Conservation (phyloP, 2,329 filamentous ascomycete genomes). For the Alternaria arbusti region DNA sequence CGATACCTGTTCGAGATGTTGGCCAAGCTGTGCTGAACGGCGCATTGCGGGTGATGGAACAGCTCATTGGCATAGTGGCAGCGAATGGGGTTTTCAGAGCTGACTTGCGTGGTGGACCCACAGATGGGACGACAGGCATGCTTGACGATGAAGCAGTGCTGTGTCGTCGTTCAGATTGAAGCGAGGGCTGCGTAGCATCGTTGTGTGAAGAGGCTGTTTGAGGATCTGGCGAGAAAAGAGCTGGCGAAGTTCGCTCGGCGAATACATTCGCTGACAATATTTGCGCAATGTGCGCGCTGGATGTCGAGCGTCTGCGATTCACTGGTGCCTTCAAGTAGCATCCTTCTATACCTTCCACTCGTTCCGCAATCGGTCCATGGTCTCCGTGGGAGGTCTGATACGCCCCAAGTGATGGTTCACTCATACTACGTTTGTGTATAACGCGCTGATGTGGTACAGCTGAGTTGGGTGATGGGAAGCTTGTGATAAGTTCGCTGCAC, state of each 20-base stretch:
- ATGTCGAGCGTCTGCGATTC: background rate
- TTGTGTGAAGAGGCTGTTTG: background rate
- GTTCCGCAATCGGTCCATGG: slow-evolving; percentile 2
- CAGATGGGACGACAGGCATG: slow-evolving; percentile 39
- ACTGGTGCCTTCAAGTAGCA: background rate
- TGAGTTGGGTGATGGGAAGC: slow-evolving; percentile 32
- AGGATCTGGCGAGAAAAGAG: slow-evolving; percentile 17
- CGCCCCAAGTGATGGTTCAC: slow-evolving; percentile 31
- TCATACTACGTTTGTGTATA: slow-evolving; percentile 31
- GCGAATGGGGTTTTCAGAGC: slow-evolving; percentile 30
- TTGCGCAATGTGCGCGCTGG: background rate
- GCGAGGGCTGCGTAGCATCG: slow-evolving; percentile 5
- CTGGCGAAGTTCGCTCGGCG: slow-evolving; percentile 2
- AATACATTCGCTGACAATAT: background rate
- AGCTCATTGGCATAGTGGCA: slow-evolving; percentile 21
- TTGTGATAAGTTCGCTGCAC: slow-evolving; percentile 32
- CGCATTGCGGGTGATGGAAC: slow-evolving; percentile 32
- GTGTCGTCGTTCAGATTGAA: slow-evolving; percentile 19
- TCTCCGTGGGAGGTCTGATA: slow-evolving; percentile 19
- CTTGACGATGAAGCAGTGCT: slow-evolving; percentile 28
- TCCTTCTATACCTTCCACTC: background rate
- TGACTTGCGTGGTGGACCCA: slow-evolving; percentile 41
- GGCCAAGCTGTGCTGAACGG: slow-evolving; percentile 18
- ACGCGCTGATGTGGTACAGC: slow-evolving; percentile 22
- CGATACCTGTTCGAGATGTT: slow-evolving; percentile 30